phyloP scores from a whole-genome alignment of 2,329 filamentous ascomycete species.

The Talaromyces amestolkiae region DNA sequence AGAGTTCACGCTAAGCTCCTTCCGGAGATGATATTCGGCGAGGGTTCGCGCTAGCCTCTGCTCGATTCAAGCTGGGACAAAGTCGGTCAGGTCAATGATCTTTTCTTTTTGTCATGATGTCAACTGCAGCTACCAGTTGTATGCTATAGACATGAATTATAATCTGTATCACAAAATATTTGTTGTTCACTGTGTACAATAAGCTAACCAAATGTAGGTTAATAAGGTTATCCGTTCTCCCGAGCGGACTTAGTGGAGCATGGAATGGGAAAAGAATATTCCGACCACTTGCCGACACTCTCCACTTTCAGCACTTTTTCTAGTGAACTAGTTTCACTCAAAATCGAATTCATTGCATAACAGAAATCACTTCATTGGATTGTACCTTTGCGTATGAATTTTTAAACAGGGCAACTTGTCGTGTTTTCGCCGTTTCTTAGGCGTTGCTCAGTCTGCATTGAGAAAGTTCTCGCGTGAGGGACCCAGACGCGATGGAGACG shows the following conservation, averaged over 20 bases:
- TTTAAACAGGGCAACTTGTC: conserved; percentile 1
- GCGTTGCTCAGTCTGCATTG: not conserved
- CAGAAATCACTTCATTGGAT: conserved; percentile 4
- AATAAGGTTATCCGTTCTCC: not conserved
- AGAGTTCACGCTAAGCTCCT: not conserved
- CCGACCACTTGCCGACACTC: not conserved
- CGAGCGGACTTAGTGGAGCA: not conserved
- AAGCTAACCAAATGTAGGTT: not conserved
- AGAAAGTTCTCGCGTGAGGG: conserved; percentile 16
- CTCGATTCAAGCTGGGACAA: not conserved
- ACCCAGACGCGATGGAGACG: not conserved
- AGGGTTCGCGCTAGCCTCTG: not conserved
- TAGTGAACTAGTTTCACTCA: not conserved
- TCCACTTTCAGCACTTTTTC: not conserved
- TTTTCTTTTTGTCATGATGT: not conserved
- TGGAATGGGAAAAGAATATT: not conserved
- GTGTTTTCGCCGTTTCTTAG: not conserved
- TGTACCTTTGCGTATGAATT: not conserved
- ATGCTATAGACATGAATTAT: not conserved
- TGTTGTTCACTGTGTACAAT: not conserved
- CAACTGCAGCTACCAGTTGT: not conserved
- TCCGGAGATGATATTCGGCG: not conserved
- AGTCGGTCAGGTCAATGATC: not conserved
- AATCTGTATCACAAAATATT: not conserved
- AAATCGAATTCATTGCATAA: conserved; percentile 5